Conservation (phyloP, 495 filamentous ascomycete genomes). For the Aspergillus ostianus region DNA sequence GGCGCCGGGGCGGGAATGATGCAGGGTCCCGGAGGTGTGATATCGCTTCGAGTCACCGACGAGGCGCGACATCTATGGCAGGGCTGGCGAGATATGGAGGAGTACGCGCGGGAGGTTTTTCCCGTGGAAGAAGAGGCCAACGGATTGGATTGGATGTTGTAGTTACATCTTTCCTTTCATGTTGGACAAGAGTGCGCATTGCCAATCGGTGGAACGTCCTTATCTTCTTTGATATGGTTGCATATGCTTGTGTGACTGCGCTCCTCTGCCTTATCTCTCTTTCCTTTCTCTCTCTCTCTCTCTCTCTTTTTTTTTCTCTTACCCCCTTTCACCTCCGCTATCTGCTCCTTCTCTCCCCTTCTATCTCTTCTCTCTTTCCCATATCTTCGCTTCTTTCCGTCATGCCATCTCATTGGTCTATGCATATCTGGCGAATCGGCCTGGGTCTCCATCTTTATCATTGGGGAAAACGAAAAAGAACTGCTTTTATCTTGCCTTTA, state of each 20-base stretch:
- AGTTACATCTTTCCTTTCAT: constrained; percentile 10
- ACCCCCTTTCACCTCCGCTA: not conserved
- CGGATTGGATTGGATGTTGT: constrained; percentile 85
- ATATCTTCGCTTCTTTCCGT: constrained; percentile 5
- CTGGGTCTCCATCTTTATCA: constrained; percentile 29
- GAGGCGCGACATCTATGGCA: constrained; percentile 83
- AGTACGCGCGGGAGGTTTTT: constrained; percentile 94
- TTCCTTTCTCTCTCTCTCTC: constrained; percentile 4
- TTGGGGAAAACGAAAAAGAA: constrained; percentile 10
- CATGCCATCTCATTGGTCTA: not conserved
- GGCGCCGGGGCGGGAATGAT: constrained; percentile 58
- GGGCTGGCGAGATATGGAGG: constrained; percentile 85
- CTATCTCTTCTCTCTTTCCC: constrained; percentile 4
- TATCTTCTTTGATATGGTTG: not conserved
- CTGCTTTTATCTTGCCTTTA: not conserved
- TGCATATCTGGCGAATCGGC: constrained; percentile 32
- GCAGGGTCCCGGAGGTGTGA: constrained; percentile 54
- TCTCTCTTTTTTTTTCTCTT: constrained; percentile 10
- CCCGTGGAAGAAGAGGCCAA: constrained; percentile 92
- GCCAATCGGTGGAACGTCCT: not conserved
- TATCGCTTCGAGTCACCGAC: constrained; percentile 58
- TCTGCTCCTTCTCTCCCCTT: constrained; percentile 6
- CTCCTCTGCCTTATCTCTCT: constrained; percentile 1
- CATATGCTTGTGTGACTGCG: not conserved
- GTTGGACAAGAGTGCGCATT: not conserved